Evolutionary conservation across 2,329 filamentous ascomycete species (phyloP), one percentile per base, ranked within the genome.

Genomic region (Aspergillus sp.): DNA sequence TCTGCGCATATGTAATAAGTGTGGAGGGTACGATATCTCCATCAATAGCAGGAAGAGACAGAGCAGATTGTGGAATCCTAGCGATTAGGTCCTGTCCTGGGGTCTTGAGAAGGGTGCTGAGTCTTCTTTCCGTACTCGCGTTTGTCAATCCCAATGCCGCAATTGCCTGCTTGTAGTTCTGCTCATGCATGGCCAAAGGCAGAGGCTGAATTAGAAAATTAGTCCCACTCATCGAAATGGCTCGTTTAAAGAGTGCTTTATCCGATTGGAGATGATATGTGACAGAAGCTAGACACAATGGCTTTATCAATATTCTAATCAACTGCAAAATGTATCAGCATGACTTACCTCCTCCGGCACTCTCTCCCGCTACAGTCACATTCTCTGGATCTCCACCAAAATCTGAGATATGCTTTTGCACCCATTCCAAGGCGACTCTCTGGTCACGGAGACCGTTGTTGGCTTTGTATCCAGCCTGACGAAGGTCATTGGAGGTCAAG

Each of bases 381-480:
- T 66, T 64, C 0, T 62, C 54, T 5, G 65, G 60, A 43, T 71
- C 68, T 11, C 69, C 69, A 5, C 68, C 68, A 49, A 72, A 72
- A 13, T 61, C 62, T 5, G 44, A 51, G 30, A 72, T 71, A 45
- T 72, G 61, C 28, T 61, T 60, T 8, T 60, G 57, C 6, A 71
- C 61, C 68, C 69, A 72, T 44, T 60, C 51, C 10, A 71, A 52
- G 3, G 61, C 62, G 10, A 64, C 60, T n/a, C 58, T 52, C 44
- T 81, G 77, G 52, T 83, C 74, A 27, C 65, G 52, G 3, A 76
- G 56, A 0, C 68, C 70, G 47, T 71, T 70, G 49, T 76, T 76
- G 1, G 67, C 54, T 26, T 66, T 66, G 41, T 68, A 71, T 0
- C 71, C 73, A 5, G 68, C 68, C 19, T 68, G 59, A 4, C 68